Evolutionary conservation across 495 filamentous ascomycete genomes (phyloP).

Genomic region (Penicillium malachiteum): DNA sequence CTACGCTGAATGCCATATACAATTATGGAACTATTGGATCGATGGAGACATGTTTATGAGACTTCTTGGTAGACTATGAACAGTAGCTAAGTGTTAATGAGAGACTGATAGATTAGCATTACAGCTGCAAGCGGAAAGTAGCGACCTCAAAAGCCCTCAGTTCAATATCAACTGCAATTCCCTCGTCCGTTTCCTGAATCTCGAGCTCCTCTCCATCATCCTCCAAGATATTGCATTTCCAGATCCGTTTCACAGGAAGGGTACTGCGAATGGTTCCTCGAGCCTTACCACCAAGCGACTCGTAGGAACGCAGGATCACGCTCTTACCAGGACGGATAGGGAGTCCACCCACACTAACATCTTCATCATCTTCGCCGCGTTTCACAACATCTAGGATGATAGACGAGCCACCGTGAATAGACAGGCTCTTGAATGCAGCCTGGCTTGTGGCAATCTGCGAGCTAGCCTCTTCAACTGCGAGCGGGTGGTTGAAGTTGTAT

Average conservation of each 20-base stretch:
- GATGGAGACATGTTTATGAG: too few species aligned
- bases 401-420: constrained; percentile 55
- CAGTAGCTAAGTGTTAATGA: background rate
- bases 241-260: constrained; percentile 70
- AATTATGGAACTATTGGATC: background rate
- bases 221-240: constrained; percentile 71
- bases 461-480: constrained; percentile 48
- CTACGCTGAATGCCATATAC: constrained; percentile 3
- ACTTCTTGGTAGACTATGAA: background rate
- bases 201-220: constrained; percentile 57
- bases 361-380: constrained; percentile 93
- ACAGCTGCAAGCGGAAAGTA: constrained; percentile 76
- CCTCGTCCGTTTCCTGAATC: constrained; percentile 45
- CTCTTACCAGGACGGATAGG: constrained; percentile 68
- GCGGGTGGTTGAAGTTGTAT: constrained; percentile 85
- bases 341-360: constrained; percentile 72
- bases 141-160: constrained; percentile 88
- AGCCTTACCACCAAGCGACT: constrained; percentile 82
- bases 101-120: background rate
- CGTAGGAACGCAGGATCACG: constrained; percentile 81
- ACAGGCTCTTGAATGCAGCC: constrained; percentile 48
- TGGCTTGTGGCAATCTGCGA: constrained; percentile 12
- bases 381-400: constrained; percentile 83
- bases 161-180: constrained; percentile 56
- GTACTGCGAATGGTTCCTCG: constrained; percentile 63